Conservation (phyloP, 768 basidiomycete species). For the Hebeloma cylindrosporum region DNA sequence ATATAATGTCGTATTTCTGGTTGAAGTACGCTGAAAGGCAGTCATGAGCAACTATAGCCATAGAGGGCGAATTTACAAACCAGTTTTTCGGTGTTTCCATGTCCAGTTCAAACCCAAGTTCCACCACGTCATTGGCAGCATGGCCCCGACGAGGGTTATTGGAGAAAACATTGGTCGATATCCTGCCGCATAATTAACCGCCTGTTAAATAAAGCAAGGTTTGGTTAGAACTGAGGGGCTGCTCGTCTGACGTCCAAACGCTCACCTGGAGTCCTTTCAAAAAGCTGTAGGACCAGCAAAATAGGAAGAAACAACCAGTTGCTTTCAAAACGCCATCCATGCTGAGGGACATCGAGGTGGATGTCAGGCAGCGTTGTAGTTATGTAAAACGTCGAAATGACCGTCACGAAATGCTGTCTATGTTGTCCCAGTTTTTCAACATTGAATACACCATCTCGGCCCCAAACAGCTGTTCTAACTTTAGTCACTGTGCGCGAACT, state of each 20-base stretch:
- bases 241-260: neutral
- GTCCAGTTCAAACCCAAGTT: conserved; percentile 7
- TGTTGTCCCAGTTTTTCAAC: too few species aligned
- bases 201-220: too few species aligned
- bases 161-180: conserved; percentile 9
- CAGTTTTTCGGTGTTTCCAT: conserved; percentile 6
- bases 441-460: too few species aligned
- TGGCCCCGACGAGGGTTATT: conserved; percentile 2
- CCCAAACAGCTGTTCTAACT: too few species aligned
- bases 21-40: conserved; percentile 30
- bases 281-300: neutral
- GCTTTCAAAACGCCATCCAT: too few species aligned
- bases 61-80: neutral
- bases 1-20: conserved; percentile 23
- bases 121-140: conserved; percentile 4
- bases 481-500: too few species aligned
- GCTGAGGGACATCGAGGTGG: too few species aligned
- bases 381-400: too few species aligned
- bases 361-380: too few species aligned
- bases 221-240: neutral
- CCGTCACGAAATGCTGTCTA: too few species aligned
- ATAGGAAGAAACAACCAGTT: neutral
- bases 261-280: neutral
- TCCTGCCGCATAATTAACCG: conserved; percentile 4
- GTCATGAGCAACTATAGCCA: too few species aligned